These are phyloP conservation scores for Phanerochaete sordida DNA, from an alignment of 768 basidiomycete genomes.

Conservation along the genomic window DNA sequence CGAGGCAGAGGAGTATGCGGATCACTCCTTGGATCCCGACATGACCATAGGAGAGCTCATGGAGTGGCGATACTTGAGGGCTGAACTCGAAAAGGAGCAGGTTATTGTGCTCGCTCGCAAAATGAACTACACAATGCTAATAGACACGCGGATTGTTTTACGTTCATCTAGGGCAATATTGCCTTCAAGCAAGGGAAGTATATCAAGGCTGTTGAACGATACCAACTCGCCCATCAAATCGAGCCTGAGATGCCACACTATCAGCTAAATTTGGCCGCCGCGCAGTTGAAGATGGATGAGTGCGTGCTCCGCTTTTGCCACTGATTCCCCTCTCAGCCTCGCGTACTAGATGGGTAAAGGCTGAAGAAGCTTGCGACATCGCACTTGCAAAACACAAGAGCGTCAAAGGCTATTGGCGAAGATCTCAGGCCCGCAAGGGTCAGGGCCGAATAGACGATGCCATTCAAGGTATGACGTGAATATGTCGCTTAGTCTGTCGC, in stretches of 20 bases:
- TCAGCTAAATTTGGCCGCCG: slow-evolving; percentile 73
- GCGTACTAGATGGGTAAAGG: slow-evolving; percentile 60
- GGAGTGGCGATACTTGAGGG: slow-evolving; percentile 69
- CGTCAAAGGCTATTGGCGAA: slow-evolving; percentile 66
- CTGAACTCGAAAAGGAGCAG: slow-evolving; percentile 69
- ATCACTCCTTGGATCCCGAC: slow-evolving; percentile 38
- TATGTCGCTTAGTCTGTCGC: neutral
- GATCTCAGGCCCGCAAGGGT: slow-evolving; percentile 65
- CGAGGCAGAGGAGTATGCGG: slow-evolving; percentile 47
- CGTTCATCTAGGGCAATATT: slow-evolving; percentile 51
- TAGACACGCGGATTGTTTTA: neutral
- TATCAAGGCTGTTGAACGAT: slow-evolving; percentile 49
- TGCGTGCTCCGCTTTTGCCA: slow-evolving; percentile 31
- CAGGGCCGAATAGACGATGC: slow-evolving; percentile 54
- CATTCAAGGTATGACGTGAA: slow-evolving; percentile 43
- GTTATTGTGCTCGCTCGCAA: slow-evolving; percentile 31
- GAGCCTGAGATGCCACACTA: slow-evolving; percentile 76
- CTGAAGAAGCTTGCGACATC: slow-evolving; percentile 65
- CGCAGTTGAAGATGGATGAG: slow-evolving; percentile 68
- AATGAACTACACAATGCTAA: neutral
- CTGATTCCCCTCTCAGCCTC: neutral
- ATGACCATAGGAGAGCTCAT: slow-evolving; percentile 74
- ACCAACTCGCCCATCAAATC: slow-evolving; percentile 56
- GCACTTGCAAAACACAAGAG: slow-evolving; percentile 64
- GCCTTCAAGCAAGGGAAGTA: slow-evolving; percentile 67